Base-by-base conservation (phyloP, 148 eudicot species). In the Camellia sinensis region DNA sequence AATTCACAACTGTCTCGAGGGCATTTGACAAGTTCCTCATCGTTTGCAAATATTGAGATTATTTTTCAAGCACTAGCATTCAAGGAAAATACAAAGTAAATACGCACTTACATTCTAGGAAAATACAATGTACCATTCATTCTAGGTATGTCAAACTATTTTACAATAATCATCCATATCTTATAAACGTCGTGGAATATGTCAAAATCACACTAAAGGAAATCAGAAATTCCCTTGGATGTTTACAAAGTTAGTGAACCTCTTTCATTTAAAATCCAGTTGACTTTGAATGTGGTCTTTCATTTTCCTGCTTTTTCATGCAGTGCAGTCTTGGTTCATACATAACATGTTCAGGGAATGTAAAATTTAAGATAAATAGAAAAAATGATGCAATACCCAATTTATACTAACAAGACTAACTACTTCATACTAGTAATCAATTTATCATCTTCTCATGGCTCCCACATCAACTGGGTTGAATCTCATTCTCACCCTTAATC, bases 1-100 rank as follows among this genome's bases (percentile, higher is more conserved):
- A 74, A 85, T 96, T 96, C 64, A 93, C 94, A 60, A 96, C 77
- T 62, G 98, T 96, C 95, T 96, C 99, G 7, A 96, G 92, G 66
- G 90, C 85, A 89, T 96, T 96, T 46, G 52, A 96, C 98, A 82
- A 96, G 99, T 80, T 96, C 99, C 84, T 96, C 99, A 72, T 96
- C 98, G 90, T 91, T 97, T 93, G 88, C 81, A 78, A 71, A 81
- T 74, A 82, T 71, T 80, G 22, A 79, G n/a, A 54, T 53, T 29
- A 12, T 37, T 66, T 37, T 62, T 44, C 13, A 76, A 3, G 57
- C 18, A 46, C 3, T 12, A 5, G 29, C 29, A 29, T 29, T 29
- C 29, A 29, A 29, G 29, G 29, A 29, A 29, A 29, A 29, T 29
- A 29, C 29, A 29, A 29, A 29, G 29, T 29, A 29, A 29, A 0